Base-by-base conservation (phyloP, 1,284 basidiomycete genomes). In the Rhodotorula glutinis region DNA sequence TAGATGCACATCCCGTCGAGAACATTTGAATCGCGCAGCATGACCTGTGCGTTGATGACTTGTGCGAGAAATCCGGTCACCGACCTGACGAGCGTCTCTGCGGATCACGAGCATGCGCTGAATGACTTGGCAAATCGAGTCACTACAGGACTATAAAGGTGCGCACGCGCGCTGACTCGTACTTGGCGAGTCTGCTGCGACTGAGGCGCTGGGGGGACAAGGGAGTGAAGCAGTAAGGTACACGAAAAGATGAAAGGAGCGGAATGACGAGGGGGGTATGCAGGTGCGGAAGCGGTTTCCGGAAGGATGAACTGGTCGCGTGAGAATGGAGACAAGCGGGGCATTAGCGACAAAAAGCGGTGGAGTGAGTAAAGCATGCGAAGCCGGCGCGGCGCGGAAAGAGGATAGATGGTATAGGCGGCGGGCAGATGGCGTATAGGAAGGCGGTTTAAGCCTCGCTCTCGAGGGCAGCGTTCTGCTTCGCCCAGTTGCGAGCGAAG, bases 401-500 rank as follows among this genome's bases (percentile, higher is more conserved):
- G 19, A 19, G 19, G 41, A 27, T 44, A 44, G 55, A 16, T 11
- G 29, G 43, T 13, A 13, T 43, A 44, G 43, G 43, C 23, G 44
- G 21, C 21, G 9, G 53, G 21, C 21, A 21, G 13, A 19, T 25
- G 11, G 27, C 16, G 38, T 23, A 21, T 7, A 38, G 33, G 5
- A 11, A 38, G 33, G 51, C 2, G 14, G 23, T 14, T 43, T 33
- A 62, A 8, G 44, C 54, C 2, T 62, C 61, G 40, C 49, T 55
- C 29, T 56, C 51, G 52, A 53, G 38, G 19, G 63, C 59, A 7
- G 67, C 53, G 61, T 69, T 66, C 40, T 55, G 41, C 5, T 29
- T 25, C 10, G 82, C 82, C 82, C 82, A 83, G 73, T 83, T 81
- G 57, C 82, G 73, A 0, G 83, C 83, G 73, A 82, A 84, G 38